These are phyloP conservation scores for Tolypocladium guangdongense DNA, from an alignment of 2,329 filamentous ascomycete genomes.

Conservation along the genomic window DNA sequence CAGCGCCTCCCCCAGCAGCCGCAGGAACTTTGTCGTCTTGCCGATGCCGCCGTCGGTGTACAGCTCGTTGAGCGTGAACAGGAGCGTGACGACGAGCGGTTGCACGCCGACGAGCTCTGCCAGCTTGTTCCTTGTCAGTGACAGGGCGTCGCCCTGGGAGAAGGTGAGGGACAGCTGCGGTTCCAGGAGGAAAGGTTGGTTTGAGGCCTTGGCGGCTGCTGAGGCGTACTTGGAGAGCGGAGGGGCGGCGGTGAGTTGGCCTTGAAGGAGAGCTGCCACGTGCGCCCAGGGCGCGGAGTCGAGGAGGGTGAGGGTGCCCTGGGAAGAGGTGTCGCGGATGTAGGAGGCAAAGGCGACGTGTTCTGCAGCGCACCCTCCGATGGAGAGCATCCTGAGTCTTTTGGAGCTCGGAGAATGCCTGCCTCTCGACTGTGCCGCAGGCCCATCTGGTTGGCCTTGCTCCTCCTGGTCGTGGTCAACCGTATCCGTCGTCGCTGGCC, in stretches of 20 bases:
- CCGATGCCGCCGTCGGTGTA: conserved; percentile 66
- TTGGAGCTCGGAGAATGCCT: neutral
- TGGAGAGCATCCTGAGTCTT: conserved; percentile 30
- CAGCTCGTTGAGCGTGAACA: conserved; percentile 94
- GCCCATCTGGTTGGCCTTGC: neutral
- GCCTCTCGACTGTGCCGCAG: neutral
- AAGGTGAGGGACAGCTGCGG: conserved; percentile 30
- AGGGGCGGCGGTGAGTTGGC: conserved; percentile 41
- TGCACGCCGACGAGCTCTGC: conserved; percentile 15
- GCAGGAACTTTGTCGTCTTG: conserved; percentile 66
- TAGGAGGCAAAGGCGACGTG: conserved; percentile 43
- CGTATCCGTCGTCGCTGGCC: neutral
- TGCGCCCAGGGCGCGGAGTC: conserved; percentile 72
- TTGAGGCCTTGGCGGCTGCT: conserved; percentile 31
- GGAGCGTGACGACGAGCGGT: conserved; percentile 59
- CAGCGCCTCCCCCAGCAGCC: conserved; percentile 51
- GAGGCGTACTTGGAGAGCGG: conserved; percentile 42
- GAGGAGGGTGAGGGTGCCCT: conserved; percentile 48
- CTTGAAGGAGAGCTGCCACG: conserved; percentile 48
- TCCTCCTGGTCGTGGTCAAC: neutral
- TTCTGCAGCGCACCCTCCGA: conserved; percentile 52
- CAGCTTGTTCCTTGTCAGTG: conserved; percentile 24
- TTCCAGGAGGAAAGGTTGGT: conserved; percentile 30
- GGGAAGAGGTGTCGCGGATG: conserved; percentile 17
- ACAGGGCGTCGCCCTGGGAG: conserved; percentile 37